phyloP scores from a whole-genome alignment of 2,329 filamentous ascomycete genomes.

The Penicillium verrucosum region DNA sequence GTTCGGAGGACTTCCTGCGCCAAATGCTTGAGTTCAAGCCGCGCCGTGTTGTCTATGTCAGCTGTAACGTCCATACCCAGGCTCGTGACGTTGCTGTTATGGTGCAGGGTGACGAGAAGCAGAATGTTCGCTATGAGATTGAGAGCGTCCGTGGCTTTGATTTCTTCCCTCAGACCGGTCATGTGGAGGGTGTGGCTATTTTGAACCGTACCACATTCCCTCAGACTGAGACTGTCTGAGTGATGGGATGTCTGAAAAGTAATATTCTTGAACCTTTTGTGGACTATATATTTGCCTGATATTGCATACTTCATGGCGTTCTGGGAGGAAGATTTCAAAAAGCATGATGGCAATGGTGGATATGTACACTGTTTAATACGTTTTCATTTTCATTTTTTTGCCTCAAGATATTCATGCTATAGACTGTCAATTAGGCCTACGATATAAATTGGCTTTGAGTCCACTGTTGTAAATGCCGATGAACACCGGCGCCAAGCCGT shows the following conservation, averaged over 20 bases:
- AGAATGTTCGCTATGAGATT: constrained; percentile 65
- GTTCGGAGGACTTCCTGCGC: constrained; percentile 75
- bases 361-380: constrained; percentile 5
- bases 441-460: constrained; percentile 16
- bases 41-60: constrained; percentile 82
- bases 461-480: constrained; percentile 8
- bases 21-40: constrained; percentile 80
- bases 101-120: constrained; percentile 60
- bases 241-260: neutral
- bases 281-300: neutral
- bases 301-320: constrained; percentile 12
- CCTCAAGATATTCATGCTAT: constrained; percentile 1
- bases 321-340: neutral
- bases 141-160: constrained; percentile 92
- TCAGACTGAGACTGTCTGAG: constrained; percentile 1
- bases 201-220: constrained; percentile 43
- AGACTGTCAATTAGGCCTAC: constrained; percentile 13
- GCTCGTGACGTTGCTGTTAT: constrained; percentile 87
- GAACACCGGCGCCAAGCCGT: constrained; percentile 15
- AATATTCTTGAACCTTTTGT: neutral
- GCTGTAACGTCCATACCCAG: constrained; percentile 97
- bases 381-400: neutral
- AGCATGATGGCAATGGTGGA: neutral
- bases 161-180: constrained; percentile 86
- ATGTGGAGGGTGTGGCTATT: constrained; percentile 64